phyloP scores from a whole-genome alignment of 805 yeast species.

The Wickerhamomyces silvicola region DNA sequence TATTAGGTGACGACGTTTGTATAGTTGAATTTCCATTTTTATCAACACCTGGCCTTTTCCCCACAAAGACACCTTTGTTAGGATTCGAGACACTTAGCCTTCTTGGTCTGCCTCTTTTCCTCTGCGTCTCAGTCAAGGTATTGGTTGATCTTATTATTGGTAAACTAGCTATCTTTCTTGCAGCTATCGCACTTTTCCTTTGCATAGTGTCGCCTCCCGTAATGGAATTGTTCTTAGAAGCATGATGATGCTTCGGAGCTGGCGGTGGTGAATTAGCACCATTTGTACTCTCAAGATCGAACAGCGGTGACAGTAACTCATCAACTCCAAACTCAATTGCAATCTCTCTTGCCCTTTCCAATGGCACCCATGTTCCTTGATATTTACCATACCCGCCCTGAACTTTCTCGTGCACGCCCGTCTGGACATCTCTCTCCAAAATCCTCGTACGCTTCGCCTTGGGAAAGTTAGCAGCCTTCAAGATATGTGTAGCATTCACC shows the following conservation, averaged over 20 bases:
- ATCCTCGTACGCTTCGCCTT: conserved; percentile 91
- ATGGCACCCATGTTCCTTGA: conserved; percentile 96
- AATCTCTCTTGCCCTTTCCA: conserved; percentile 62
- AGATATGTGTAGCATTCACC: conserved; percentile 93
- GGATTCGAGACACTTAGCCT: conserved; percentile 14
- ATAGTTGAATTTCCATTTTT: neutral
- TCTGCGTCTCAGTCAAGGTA: conserved; percentile 5
- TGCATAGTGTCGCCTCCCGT: conserved; percentile 8
- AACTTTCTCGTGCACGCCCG: conserved; percentile 82
- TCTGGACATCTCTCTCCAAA: conserved; percentile 88
- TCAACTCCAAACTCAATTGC: conserved; percentile 61
- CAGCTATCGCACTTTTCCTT: conserved; percentile 12
- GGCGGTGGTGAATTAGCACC: conserved; percentile 50
- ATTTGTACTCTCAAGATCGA: conserved; percentile 49
- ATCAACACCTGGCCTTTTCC: conserved; percentile 7
- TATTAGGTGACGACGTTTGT: conserved; percentile 4
- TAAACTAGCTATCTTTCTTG: conserved; percentile 21
- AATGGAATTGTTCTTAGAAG: conserved; percentile 31
- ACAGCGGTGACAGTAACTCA: conserved; percentile 55
- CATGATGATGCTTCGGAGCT: conserved; percentile 63
- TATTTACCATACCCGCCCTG: conserved; percentile 97
- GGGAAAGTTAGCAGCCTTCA: conserved; percentile 90
- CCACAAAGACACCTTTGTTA: conserved; percentile 19
- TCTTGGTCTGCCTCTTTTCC: conserved; percentile 24
- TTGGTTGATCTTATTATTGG: conserved; percentile 8